Percentiles rank a stretch among this genome's conserved stretches.
phyloP scores from a whole-genome alignment of 176 grass and related monocot genomes.

The Coix lacrymajobi region DNA sequence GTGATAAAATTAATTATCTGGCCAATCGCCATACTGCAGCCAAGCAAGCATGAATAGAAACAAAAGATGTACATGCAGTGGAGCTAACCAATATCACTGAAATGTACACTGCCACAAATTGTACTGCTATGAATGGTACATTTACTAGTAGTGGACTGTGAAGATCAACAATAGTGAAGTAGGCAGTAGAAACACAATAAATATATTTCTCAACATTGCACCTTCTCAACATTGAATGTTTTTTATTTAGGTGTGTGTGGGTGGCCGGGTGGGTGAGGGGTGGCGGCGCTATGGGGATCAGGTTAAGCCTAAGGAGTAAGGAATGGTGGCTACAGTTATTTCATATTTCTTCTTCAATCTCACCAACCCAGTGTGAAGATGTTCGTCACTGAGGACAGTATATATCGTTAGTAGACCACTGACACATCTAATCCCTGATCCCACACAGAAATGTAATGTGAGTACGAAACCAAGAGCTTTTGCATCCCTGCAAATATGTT shows the following conservation, averaged over 20 bases:
- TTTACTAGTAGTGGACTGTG: not conserved
- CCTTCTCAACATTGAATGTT: not conserved
- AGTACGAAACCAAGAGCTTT: not conserved
- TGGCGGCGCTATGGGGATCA: not conserved
- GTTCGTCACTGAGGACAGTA: not conserved
- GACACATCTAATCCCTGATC: not conserved
- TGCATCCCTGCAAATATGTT: not conserved
- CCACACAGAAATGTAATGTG: not conserved
- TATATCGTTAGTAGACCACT: not conserved
- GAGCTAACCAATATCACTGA: not conserved
- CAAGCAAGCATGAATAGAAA: not conserved
- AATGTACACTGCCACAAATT: not conserved
- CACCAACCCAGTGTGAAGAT: not conserved
- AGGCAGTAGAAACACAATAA: not conserved
- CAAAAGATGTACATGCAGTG: not conserved
- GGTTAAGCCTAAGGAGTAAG: not conserved
- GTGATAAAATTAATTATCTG: conserved; percentile 1
- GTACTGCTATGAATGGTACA: not conserved
- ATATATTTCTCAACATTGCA: not conserved
- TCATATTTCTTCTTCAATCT: not conserved
- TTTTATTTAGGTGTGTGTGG: not conserved
- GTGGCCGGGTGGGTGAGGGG: not conserved
- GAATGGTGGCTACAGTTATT: not conserved
- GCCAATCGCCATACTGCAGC: not conserved
- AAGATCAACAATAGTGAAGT: not conserved